phyloP scores from a whole-genome alignment of 2,329 filamentous ascomycete genomes.

The Amphichorda felina region DNA sequence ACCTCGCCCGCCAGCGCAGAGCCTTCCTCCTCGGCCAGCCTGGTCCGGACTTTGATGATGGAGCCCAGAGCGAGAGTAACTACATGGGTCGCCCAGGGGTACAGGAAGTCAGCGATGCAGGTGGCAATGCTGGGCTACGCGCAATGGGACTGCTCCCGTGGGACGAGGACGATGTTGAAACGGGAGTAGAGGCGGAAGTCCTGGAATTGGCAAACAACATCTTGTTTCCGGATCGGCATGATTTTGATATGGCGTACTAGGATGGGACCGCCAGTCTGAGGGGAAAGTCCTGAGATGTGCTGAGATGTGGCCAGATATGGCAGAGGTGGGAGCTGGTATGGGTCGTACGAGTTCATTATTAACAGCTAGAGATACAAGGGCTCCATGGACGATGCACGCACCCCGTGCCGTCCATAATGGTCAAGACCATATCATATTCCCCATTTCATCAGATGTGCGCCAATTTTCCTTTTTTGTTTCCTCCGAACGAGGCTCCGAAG shows the following conservation, averaged over 20 bases:
- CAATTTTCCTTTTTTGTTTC: no score
- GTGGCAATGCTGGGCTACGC: slow-evolving; percentile 24
- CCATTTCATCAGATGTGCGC: no score
- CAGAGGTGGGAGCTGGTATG: no score
- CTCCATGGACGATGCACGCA: no score
- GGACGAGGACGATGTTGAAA: slow-evolving; percentile 22
- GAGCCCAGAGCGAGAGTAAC: slow-evolving; percentile 16
- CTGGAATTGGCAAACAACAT: slow-evolving; percentile 9
- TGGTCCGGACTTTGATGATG: slow-evolving; percentile 22
- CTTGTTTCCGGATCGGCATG: slow-evolving; percentile 5
- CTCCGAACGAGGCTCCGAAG: no score
- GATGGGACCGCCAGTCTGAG: no score
- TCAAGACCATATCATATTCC: no score
- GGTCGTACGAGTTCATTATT: no score
- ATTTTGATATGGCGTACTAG: slow-evolving; percentile 1
- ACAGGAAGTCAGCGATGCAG: slow-evolving; percentile 25
- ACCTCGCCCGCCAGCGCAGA: slow-evolving; percentile 27
- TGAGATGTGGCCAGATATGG: no score
- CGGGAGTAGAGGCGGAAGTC: slow-evolving; percentile 19
- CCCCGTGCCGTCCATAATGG: no score
- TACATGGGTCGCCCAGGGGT: slow-evolving; percentile 21
- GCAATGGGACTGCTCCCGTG: slow-evolving; percentile 29
- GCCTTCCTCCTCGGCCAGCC: slow-evolving; percentile 26
- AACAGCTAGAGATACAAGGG: no score
- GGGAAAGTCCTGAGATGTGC: no score